phyloP scores from a whole-genome alignment of 768 basidiomycete genomes.

The Trichaptum fuscoviolaceum region DNA sequence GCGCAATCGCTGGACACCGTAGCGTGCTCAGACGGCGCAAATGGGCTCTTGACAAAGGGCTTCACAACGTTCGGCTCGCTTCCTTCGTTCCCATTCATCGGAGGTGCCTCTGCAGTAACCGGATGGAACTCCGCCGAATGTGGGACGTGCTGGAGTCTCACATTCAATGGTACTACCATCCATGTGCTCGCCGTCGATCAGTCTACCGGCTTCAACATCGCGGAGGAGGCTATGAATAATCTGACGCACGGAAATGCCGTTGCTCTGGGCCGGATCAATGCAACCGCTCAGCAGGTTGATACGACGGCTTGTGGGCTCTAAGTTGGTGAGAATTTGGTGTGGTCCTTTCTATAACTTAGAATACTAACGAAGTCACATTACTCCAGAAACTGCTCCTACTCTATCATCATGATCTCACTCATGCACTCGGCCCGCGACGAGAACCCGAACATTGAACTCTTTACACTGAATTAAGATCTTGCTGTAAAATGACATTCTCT shows the following conservation, averaged over 20 bases:
- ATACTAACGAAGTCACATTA: too few species aligned
- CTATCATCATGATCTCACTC: too few species aligned
- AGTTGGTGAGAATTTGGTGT: background rate
- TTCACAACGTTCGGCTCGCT: slow-evolving; percentile 47
- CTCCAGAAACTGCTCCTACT: too few species aligned
- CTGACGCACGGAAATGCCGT: slow-evolving; percentile 23
- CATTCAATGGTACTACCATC: slow-evolving; percentile 37
- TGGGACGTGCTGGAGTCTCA: slow-evolving; percentile 57
- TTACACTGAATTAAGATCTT: too few species aligned
- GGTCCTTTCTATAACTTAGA: too few species aligned
- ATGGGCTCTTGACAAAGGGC: slow-evolving; percentile 27
- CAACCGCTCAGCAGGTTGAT: slow-evolving; percentile 21
- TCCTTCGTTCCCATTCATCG: slow-evolving; percentile 56
- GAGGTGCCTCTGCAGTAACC: slow-evolving; percentile 45
- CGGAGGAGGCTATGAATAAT: slow-evolving; percentile 24
- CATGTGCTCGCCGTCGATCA: slow-evolving; percentile 50
- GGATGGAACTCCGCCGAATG: slow-evolving; percentile 50
- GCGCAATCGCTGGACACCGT: slow-evolving; percentile 15
- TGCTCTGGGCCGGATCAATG: slow-evolving; percentile 21
- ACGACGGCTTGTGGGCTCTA: slow-evolving; percentile 19
- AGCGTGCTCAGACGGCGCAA: slow-evolving; percentile 28
- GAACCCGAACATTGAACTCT: too few species aligned
- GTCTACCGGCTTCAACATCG: slow-evolving; percentile 36
- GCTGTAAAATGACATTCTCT: too few species aligned
- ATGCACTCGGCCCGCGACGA: too few species aligned